Evolutionary conservation across 768 basidiomycete genomes (phyloP).

Genomic region (Porphyrellus cyaneotinctus): DNA sequence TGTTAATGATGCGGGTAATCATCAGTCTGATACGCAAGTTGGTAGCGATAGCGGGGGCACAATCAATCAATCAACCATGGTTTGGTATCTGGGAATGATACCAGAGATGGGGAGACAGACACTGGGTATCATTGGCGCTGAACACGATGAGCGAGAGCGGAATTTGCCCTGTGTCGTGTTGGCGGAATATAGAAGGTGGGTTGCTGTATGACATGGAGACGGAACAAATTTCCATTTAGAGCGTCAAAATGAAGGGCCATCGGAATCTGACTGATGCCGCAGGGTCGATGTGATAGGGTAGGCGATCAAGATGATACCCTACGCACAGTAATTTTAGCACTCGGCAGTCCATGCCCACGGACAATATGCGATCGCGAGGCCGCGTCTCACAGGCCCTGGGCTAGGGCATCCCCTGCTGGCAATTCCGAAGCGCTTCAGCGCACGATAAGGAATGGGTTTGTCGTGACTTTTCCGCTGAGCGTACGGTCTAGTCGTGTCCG

Average conservation of each 20-base stretch:
- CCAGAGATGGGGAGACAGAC: background rate
- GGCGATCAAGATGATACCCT: slow-evolving; percentile 33
- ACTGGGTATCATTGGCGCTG: background rate
- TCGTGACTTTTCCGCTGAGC: background rate
- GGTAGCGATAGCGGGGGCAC: background rate
- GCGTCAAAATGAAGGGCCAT: slow-evolving; percentile 18
- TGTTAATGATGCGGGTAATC: background rate
- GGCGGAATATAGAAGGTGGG: slow-evolving; percentile 14
- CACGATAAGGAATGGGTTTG: slow-evolving; percentile 2
- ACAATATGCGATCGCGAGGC: slow-evolving; percentile 20
- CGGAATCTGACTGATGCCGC: slow-evolving; percentile 32
- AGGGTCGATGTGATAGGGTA: slow-evolving; percentile 38
- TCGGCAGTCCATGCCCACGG: slow-evolving; percentile 8
- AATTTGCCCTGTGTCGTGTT: slow-evolving; percentile 6
- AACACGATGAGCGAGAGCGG: slow-evolving; percentile 7
- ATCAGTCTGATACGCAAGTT: slow-evolving; percentile 9
- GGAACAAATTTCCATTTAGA: slow-evolving; percentile 23
- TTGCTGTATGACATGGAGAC: slow-evolving; percentile 21
- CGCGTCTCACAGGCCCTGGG: slow-evolving; percentile 15
- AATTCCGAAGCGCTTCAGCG: slow-evolving; percentile 11
- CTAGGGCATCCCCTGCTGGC: slow-evolving; percentile 20
- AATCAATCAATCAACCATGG: slow-evolving; percentile 19
- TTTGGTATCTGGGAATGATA: background rate
- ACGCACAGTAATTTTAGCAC: slow-evolving; percentile 16
- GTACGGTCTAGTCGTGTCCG: too few species aligned